Evolutionary conservation across 1,284 basidiomycete species (phyloP).

Genomic region (Cryptococcus sp.): DNA sequence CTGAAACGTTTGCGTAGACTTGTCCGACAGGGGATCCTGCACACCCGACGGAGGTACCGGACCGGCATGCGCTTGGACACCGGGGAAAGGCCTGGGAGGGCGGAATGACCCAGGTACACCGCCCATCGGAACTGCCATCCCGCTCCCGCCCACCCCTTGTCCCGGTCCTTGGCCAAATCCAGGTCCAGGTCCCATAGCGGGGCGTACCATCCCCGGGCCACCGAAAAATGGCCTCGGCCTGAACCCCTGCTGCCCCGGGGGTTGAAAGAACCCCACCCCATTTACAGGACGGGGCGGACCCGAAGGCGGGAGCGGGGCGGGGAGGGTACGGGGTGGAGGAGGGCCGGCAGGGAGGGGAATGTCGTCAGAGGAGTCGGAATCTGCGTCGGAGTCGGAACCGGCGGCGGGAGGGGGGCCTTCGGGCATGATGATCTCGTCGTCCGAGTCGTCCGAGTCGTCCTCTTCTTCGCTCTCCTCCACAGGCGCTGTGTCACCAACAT

Average conservation of each 20-base stretch:
- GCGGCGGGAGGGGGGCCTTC: constrained; percentile 66
- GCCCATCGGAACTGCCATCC: constrained; percentile 18
- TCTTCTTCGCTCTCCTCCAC: constrained; percentile 22
- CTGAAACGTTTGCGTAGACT: constrained; percentile 44
- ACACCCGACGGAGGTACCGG: constrained; percentile 29
- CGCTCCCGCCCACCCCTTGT: constrained; percentile 4
- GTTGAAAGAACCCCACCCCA: neutral
- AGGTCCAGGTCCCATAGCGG: too few relatives aligned
- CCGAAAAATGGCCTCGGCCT: too few relatives aligned
- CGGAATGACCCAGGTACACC: constrained; percentile 11
- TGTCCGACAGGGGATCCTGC: constrained; percentile 47
- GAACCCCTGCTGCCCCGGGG: neutral
- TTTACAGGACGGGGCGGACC: constrained; percentile 29
- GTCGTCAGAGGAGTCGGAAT: constrained; percentile 49
- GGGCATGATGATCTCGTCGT: constrained; percentile 83
- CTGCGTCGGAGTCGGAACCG: constrained; percentile 27
- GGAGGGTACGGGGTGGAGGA: constrained; percentile 40
- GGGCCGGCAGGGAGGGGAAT: constrained; percentile 52
- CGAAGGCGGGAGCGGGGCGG: constrained; percentile 9
- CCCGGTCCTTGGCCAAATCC: too few relatives aligned
- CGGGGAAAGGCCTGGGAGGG: constrained; percentile 18
- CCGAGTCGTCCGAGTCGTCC: constrained; percentile 44
- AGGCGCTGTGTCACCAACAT: constrained; percentile 4
- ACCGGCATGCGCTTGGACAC: constrained; percentile 22
- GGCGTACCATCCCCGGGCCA: too few relatives aligned